phyloP scores from a whole-genome alignment of 495 filamentous ascomycete species.

The Neurospora cerealis region DNA sequence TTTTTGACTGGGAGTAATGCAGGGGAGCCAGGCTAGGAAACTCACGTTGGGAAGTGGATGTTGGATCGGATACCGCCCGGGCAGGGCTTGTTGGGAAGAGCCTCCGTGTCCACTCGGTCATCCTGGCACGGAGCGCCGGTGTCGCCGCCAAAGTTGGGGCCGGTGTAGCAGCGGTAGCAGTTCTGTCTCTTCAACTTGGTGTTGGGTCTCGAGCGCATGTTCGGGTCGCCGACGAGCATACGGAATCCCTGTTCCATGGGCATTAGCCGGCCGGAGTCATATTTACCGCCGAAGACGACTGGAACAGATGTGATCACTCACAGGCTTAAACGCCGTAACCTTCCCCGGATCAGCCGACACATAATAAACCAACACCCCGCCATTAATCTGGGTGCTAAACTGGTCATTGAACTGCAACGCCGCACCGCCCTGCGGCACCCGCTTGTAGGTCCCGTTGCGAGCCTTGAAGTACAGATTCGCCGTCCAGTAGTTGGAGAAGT shows the following conservation, averaged over 20 bases:
- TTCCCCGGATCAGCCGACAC: slow-evolving; percentile 41
- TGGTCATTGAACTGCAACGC: slow-evolving; percentile 37
- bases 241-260: slow-evolving; percentile 34
- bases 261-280: not conserved
- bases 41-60: slow-evolving; percentile 43
- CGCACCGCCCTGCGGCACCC: slow-evolving; percentile 35
- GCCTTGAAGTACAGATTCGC: slow-evolving; percentile 41
- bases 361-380: slow-evolving; percentile 45
- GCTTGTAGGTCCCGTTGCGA: slow-evolving; percentile 37
- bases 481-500: slow-evolving; percentile 43
- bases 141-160: slow-evolving; percentile 40
- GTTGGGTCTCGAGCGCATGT: slow-evolving; percentile 26
- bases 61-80: slow-evolving; percentile 41
- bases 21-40: not conserved
- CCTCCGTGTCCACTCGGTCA: slow-evolving; percentile 27
- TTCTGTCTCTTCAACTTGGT: slow-evolving; percentile 31
- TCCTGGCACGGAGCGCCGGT: slow-evolving; percentile 33
- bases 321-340: slow-evolving; percentile 44
- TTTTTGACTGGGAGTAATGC: not conserved
- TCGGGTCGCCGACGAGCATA: slow-evolving; percentile 42
- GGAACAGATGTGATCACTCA: slow-evolving; percentile 11
- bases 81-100: slow-evolving; percentile 31
- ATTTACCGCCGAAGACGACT: not conserved
- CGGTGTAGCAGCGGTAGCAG: slow-evolving; percentile 42
- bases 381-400: slow-evolving; percentile 37